These are phyloP conservation scores for Pleurotus eryngii DNA, from an alignment of 768 basidiomycete species.

Conservation along the genomic window DNA sequence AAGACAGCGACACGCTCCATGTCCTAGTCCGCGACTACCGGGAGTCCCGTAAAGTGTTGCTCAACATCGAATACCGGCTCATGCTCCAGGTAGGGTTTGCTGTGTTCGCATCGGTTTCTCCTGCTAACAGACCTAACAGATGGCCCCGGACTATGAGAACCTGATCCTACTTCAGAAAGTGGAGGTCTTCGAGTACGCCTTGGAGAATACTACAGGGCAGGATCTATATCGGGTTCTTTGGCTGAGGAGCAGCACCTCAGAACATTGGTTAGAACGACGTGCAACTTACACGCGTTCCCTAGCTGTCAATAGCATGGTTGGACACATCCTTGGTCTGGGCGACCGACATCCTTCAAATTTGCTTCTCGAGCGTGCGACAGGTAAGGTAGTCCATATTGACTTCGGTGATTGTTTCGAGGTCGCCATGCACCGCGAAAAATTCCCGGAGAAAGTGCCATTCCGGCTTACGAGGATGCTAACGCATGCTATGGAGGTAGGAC, in stretches of 20 bases:
- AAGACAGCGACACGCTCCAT: slow-evolving; percentile 93
- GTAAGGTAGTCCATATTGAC: slow-evolving; percentile 95
- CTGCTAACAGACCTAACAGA: slow-evolving; percentile 44
- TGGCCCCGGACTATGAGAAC: slow-evolving; percentile 98
- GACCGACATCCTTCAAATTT: slow-evolving; percentile 97
- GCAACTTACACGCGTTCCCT: slow-evolving; percentile 95
- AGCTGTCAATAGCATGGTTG: slow-evolving; percentile 97
- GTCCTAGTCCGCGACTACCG: slow-evolving; percentile 95
- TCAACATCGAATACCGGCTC: slow-evolving; percentile 97
- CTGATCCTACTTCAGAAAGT: slow-evolving; percentile 94
- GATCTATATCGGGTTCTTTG: slow-evolving; percentile 95
- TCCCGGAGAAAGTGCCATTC: slow-evolving; percentile 98
- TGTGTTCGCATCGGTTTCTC: slow-evolving; percentile 2
- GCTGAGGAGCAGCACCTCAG: slow-evolving; percentile 93
- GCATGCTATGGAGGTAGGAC: slow-evolving; percentile 93
- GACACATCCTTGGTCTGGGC: slow-evolving; percentile 95
- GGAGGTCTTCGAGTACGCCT: slow-evolving; percentile 97
- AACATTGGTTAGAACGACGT: slow-evolving; percentile 96
- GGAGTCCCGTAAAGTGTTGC: slow-evolving; percentile 91
- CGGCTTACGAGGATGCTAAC: slow-evolving; percentile 97
- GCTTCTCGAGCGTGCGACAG: slow-evolving; percentile 85
- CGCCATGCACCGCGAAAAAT: slow-evolving; percentile 97
- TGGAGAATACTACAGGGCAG: slow-evolving; percentile 98
- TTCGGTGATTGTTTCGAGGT: slow-evolving; percentile 99
- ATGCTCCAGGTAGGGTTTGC: slow-evolving; percentile 82